These are phyloP conservation scores for Herpetospermum pedunculosum DNA, from an alignment of 306 rosid genomes.

Conservation along the genomic window DNA sequence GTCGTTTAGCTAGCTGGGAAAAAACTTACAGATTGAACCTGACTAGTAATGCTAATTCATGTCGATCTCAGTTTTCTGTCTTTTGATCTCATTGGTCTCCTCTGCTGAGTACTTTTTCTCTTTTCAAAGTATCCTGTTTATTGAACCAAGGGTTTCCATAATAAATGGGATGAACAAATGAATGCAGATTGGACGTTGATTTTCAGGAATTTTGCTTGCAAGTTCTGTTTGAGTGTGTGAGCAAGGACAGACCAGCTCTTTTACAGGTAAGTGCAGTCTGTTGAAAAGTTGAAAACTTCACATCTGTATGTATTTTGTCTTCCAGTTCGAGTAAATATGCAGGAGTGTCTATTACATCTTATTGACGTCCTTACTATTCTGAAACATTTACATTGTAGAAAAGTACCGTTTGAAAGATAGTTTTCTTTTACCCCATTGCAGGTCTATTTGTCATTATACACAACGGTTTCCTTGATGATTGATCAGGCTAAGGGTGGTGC, in stretches of 20 bases:
- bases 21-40: not conserved
- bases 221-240: conserved; percentile 93
- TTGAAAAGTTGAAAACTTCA: not conserved
- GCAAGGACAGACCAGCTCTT: conserved; percentile 96
- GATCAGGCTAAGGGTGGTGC: conserved; percentile 52
- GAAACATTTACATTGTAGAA: not conserved
- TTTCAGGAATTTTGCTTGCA: conserved; percentile 99
- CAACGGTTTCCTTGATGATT: conserved; percentile 63
- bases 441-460: conserved; percentile 84
- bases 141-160: not conserved
- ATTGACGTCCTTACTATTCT: not conserved
- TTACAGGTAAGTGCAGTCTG: conserved; percentile 49
- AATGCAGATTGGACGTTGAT: conserved; percentile 72
- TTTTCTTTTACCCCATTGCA: conserved; percentile 19
- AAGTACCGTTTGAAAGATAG: not conserved
- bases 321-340: not conserved
- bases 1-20: not conserved
- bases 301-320: not conserved
- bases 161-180: not conserved
- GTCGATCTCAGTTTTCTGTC: not conserved
- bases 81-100: not conserved
- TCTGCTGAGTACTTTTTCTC: not conserved
- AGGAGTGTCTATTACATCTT: not conserved
- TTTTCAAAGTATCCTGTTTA: not conserved
- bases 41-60: not conserved